Conservation (phyloP, 805 yeast species). For the Cyberlindnera euphorbiae region DNA sequence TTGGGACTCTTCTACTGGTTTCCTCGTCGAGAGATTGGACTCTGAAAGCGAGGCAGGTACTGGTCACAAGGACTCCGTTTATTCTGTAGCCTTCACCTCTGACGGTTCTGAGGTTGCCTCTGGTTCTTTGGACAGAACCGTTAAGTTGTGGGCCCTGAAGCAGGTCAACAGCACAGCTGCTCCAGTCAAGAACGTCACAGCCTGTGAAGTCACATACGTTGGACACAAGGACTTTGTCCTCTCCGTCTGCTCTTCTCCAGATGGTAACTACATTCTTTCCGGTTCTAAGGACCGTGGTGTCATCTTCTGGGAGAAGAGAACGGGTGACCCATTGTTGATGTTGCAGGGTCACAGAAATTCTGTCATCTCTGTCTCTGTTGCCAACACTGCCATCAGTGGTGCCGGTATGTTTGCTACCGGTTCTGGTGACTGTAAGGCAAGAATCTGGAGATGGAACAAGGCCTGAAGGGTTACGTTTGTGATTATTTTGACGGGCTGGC, state of each 20-base stretch:
- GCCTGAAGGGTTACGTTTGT: constrained; percentile 16
- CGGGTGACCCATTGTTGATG: constrained; percentile 92
- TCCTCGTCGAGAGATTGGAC: constrained; percentile 86
- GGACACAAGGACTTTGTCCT: constrained; percentile 97
- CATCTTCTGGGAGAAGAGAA: constrained; percentile 89
- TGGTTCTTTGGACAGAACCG: constrained; percentile 93
- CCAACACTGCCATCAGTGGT: constrained; percentile 66
- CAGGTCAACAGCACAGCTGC: constrained; percentile 43
- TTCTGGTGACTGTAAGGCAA: constrained; percentile 94
- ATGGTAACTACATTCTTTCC: constrained; percentile 82
- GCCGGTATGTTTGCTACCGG: constrained; percentile 95
- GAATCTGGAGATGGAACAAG: constrained; percentile 88
- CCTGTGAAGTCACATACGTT: constrained; percentile 87
- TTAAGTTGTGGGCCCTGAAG: constrained; percentile 90
- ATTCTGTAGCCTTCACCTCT: constrained; percentile 89
- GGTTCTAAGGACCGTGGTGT: constrained; percentile 98
- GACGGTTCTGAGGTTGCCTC: constrained; percentile 89
- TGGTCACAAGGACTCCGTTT: constrained; percentile 95
- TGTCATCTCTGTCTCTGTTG: constrained; percentile 90
- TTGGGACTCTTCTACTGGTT: constrained; percentile 93
- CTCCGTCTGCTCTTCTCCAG: constrained; percentile 91
- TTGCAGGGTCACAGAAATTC: constrained; percentile 95
- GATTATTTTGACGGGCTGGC: constrained; percentile 16
- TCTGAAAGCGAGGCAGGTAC: constrained; percentile 83
- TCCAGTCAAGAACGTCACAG: constrained; percentile 38